Percentiles rank a stretch among this genome's conserved stretches.
Conservation (phyloP, 176 grass and related monocot genomes). For the Cenchrus americanus region DNA sequence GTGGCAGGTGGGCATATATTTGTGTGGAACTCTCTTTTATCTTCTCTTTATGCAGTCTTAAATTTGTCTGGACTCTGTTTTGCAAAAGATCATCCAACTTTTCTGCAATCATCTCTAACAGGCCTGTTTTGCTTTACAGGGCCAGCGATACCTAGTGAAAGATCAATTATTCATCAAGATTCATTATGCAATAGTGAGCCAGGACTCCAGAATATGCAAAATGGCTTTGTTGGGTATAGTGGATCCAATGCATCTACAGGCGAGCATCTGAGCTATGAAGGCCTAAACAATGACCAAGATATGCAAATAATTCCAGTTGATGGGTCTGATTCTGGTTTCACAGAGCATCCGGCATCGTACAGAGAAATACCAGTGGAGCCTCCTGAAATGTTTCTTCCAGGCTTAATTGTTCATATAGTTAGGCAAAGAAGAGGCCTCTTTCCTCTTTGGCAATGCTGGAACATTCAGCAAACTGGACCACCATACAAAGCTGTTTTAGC, state of each 20-base stretch:
- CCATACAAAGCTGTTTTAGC: conserved; percentile 81
- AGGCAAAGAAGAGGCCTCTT: conserved; percentile 64
- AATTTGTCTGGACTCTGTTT: neutral
- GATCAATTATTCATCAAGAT: conserved; percentile 37
- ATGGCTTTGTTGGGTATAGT: conserved; percentile 29
- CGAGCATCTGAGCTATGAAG: conserved; percentile 33
- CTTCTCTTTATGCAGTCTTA: conserved; percentile 21
- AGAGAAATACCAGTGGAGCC: conserved; percentile 66
- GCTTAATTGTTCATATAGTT: conserved; percentile 84
- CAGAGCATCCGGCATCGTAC: conserved; percentile 43
- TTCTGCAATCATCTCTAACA: conserved; percentile 8
- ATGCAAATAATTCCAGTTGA: conserved; percentile 44
- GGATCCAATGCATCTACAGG: conserved; percentile 40
- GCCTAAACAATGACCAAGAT: conserved; percentile 35
- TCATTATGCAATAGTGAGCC: conserved; percentile 47
- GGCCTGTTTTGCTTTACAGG: conserved; percentile 43
- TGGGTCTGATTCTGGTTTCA: conserved; percentile 46
- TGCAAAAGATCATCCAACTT: conserved; percentile 5
- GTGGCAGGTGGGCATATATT: conserved; percentile 15
- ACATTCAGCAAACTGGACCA: conserved; percentile 49
- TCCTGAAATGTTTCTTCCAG: conserved; percentile 88
- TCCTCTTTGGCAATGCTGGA: conserved; percentile 92
- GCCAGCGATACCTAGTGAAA: conserved; percentile 36
- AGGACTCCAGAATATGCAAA: conserved; percentile 51
- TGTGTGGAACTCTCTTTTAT: conserved; percentile 31